Percentiles rank a stretch among this genome's conserved stretches.
Evolutionary conservation across 2,329 filamentous ascomycete genomes (phyloP).

Genomic region (Diaporthe batatas): DNA sequence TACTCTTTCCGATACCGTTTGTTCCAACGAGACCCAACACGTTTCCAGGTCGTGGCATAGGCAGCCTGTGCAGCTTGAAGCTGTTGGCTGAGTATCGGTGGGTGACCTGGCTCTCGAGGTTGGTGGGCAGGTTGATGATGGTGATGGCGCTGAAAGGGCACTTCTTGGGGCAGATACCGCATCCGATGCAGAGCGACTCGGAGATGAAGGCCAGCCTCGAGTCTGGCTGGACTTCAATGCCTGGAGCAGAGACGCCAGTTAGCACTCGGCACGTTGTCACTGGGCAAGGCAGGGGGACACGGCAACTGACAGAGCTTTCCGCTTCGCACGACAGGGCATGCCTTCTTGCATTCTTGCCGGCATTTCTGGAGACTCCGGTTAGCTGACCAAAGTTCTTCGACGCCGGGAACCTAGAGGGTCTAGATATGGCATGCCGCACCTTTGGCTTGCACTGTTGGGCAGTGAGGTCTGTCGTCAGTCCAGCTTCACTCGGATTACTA

Average conservation of each 20-base stretch:
- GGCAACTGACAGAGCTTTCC: constrained; percentile 73
- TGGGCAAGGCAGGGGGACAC: constrained; percentile 72
- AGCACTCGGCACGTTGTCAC: constrained; percentile 53
- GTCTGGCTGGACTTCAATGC: constrained; percentile 90
- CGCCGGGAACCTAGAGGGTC: neutral
- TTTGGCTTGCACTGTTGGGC: constrained; percentile 84
- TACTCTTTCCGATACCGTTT: constrained; percentile 99
- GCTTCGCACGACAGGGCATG: constrained; percentile 95
- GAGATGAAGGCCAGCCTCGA: constrained; percentile 99
- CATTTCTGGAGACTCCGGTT: constrained; percentile 77
- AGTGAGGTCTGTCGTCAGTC: constrained; percentile 51
- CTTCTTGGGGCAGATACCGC: constrained; percentile 99
- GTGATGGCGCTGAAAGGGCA: constrained; percentile 99
- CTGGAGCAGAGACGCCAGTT: constrained; percentile 93
- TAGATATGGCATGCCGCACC: constrained; percentile 59
- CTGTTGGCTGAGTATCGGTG: constrained; percentile 99
- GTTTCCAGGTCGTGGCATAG: constrained; percentile 94
- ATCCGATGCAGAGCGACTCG: constrained; percentile 95
- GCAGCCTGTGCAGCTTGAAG: constrained; percentile 94
- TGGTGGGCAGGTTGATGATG: constrained; percentile 99
- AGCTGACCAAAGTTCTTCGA: constrained; percentile 1
- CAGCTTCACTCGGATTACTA: constrained; percentile 44
- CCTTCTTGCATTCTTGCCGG: constrained; percentile 98
- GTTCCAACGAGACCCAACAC: constrained; percentile 97
- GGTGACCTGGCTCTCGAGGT: constrained; percentile 97